Percentiles rank a stretch among this genome's conserved stretches.
Evolutionary conservation across 1,284 basidiomycete species (phyloP).

Genomic region (Somion occarium): DNA sequence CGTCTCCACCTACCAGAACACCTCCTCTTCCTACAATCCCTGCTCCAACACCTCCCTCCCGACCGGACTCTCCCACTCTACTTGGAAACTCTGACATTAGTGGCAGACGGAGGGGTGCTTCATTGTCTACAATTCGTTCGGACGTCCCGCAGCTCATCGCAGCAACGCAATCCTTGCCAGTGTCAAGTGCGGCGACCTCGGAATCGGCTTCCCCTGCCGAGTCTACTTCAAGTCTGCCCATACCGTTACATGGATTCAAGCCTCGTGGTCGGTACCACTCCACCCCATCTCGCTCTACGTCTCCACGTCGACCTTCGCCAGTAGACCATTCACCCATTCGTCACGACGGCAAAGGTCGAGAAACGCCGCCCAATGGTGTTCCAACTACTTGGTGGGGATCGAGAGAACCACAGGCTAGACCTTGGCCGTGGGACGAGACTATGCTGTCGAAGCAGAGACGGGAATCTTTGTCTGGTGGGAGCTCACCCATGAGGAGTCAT

Average conservation of each 20-base stretch:
- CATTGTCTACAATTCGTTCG: not conserved
- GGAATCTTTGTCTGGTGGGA: not conserved
- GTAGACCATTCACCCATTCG: conserved; percentile 12
- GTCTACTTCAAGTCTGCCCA: not conserved
- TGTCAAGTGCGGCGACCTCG: not conserved
- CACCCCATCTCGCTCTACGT: not conserved
- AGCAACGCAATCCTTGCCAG: not conserved
- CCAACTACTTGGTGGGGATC: conserved; percentile 29
- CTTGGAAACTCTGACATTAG: not conserved
- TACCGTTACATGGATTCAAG: not conserved
- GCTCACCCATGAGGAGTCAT: no score
- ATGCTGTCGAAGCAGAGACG: not conserved
- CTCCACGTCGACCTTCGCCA: conserved; percentile 4
- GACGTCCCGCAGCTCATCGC: not conserved
- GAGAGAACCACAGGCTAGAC: conserved; percentile 12
- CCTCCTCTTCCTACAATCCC: not conserved
- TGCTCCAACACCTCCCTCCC: not conserved
- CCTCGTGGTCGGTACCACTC: not conserved
- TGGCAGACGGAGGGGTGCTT: not conserved
- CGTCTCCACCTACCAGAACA: not conserved
- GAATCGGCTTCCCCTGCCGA: not conserved
- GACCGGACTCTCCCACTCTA: not conserved
- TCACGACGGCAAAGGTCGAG: conserved; percentile 4
- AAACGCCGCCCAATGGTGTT: conserved; percentile 18
- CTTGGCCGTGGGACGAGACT: conserved; percentile 29